Evolutionary conservation across 108 stramenopile genomes (phyloP).

Genomic region (Conticribra weissflogii): DNA sequence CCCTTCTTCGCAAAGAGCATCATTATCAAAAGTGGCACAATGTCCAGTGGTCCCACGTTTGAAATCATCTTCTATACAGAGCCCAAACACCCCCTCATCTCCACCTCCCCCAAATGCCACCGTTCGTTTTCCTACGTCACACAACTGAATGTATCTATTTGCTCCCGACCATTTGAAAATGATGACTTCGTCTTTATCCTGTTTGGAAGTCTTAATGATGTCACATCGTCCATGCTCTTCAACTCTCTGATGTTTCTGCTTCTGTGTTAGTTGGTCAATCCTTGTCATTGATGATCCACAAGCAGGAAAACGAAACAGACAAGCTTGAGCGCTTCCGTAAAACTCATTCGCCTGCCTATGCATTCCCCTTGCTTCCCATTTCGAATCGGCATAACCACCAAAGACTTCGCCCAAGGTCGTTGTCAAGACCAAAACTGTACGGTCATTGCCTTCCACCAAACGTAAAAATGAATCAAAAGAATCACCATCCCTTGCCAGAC

Average conservation of each 20-base stretch:
- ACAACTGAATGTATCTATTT: constrained; percentile 87
- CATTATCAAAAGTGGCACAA: constrained; percentile 90
- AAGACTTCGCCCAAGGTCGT: constrained; percentile 69
- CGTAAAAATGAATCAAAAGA: constrained; percentile 82
- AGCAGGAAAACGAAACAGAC: constrained; percentile 52
- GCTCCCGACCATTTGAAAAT: constrained; percentile 84
- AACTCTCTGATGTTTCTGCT: neutral
- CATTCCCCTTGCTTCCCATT: constrained; percentile 60
- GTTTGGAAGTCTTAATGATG: neutral
- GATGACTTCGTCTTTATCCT: constrained; percentile 27
- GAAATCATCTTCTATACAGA: constrained; percentile 89
- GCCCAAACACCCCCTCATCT: constrained; percentile 83
- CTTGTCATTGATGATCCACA: constrained; percentile 6
- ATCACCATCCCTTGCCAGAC: constrained; percentile 82
- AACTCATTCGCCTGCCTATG: constrained; percentile 43
- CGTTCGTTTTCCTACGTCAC: constrained; percentile 60
- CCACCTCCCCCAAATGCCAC: constrained; percentile 91
- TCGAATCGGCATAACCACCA: constrained; percentile 83
- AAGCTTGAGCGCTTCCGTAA: constrained; percentile 78
- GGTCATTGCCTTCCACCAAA: constrained; percentile 48
- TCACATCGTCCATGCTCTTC: neutral
- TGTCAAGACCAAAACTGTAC: constrained; percentile 75
- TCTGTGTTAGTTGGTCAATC: neutral
- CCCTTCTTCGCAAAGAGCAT: constrained; percentile 65
- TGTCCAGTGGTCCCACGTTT: constrained; percentile 78